Conservation (phyloP, 176 grass and related monocot genomes). For the Oryza nivara region DNA sequence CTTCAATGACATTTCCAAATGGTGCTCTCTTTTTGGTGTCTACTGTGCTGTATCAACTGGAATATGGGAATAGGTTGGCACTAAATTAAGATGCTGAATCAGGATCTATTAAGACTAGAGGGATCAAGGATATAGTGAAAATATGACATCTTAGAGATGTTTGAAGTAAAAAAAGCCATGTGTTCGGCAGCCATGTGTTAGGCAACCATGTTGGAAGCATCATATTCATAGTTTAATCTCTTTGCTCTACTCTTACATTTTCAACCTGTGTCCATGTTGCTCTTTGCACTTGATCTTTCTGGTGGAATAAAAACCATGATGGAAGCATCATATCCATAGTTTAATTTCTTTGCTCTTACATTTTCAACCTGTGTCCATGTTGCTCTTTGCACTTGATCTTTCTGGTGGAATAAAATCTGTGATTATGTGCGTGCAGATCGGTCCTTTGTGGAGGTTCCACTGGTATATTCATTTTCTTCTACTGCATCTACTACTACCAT, state of each 20-base stretch:
- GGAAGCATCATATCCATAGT: not conserved
- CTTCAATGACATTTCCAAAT: not conserved
- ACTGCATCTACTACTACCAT: slow-evolving; percentile 96
- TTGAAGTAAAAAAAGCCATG: not conserved
- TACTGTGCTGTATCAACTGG: not conserved
- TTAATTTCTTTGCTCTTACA: not conserved
- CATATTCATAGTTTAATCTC: not conserved
- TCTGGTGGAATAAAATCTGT: not conserved
- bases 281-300: not conserved
- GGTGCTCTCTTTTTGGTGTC: not conserved
- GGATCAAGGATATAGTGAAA: not conserved
- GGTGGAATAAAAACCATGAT: not conserved
- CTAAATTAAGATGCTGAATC: not conserved
- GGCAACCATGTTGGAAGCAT: not conserved
- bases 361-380: not conserved
- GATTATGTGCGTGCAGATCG: slow-evolving; percentile 53
- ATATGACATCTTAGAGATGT: not conserved
- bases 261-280: not conserved
- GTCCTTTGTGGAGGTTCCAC: slow-evolving; percentile 91
- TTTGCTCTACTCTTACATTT: not conserved
- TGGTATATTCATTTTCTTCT: slow-evolving; percentile 86
- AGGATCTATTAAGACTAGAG: not conserved
- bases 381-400: not conserved
- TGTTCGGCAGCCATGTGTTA: not conserved
- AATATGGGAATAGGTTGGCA: not conserved